Base-by-base conservation (phyloP, 2,329 filamentous ascomycete species). In the Phaeosphaeria sp. region DNA sequence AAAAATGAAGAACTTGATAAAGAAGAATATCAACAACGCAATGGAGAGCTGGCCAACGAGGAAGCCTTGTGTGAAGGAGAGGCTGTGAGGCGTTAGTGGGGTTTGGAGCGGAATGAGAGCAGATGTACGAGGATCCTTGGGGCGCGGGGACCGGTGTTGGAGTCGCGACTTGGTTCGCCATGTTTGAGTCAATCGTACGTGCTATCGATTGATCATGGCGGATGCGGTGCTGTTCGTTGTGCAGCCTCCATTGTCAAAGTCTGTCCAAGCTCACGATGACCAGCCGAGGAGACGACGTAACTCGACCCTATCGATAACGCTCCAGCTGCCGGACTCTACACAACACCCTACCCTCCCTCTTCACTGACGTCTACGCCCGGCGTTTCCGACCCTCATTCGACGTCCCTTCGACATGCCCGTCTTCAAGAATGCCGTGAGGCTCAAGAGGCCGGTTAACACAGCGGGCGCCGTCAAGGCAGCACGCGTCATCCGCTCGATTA, bases 1-100 rank as follows among this genome's bases (percentile, higher is more conserved):
- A 74, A 99, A 98, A 73, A 99, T 98, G 85, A 99, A 99, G 86
- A 97, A 99, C 77, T 97, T 97, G 79, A 99, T 98, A 80, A 99
- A 98, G 66, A 90, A 92, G 64, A 93, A 93, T 60, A 99, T 87
- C 41, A 99, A 84, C 22, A 98, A 82, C 15, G 97, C 91, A 46
- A 99, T 91, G 1, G 93, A 96, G 51, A 99, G 84, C 78, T 99
- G 95, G 50, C 95, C 95, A 30, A 98, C 84, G 49, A 99, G 87
- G 67, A 99, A 90, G 25, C 95, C 95, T 76, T 97, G 92, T 0
- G 92, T 96, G 77, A 98, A 98, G 36, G 92, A 95, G 66, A 95
- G 83, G 42, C 92, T 94, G 72, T 15, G 33, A 54, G 49, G 44
- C 25, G 61, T 71, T 65, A 72, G 67, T 42, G 66, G 68, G 60